These are phyloP conservation scores for Biancaea sappan DNA, from an alignment of 306 rosid genomes.

Conservation along the genomic window DNA sequence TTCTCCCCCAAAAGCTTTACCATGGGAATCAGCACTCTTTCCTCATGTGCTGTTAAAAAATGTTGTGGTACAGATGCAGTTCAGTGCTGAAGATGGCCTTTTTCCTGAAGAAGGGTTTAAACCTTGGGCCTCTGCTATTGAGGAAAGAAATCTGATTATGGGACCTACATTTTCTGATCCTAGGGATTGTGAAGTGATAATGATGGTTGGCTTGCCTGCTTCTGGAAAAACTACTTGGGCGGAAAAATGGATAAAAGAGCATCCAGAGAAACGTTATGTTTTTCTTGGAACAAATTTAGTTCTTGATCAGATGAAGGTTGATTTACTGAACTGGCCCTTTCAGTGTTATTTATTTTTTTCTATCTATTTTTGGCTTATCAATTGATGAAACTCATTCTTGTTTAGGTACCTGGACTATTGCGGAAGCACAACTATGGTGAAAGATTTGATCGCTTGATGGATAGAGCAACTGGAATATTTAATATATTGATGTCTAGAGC, in stretches of 20 bases:
- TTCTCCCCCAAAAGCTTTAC: constrained; percentile 26
- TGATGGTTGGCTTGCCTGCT: constrained; percentile 68
- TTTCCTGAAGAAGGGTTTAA: constrained; percentile 48
- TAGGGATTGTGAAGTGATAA: constrained; percentile 56
- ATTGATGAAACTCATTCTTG: background rate
- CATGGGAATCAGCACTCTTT: constrained; percentile 48
- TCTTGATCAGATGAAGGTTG: constrained; percentile 69
- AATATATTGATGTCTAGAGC: constrained; percentile 52
- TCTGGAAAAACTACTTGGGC: constrained; percentile 77
- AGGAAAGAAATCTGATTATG: constrained; percentile 41
- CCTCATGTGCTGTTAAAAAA: constrained; percentile 67
- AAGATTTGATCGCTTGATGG: constrained; percentile 59
- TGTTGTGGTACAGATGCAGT: constrained; percentile 57
- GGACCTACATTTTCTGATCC: constrained; percentile 47
- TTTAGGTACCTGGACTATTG: constrained; percentile 55
- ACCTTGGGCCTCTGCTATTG: constrained; percentile 56
- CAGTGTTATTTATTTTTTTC: background rate
- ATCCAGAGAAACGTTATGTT: constrained; percentile 57
- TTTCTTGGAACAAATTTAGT: constrained; percentile 59
- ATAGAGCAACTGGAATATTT: constrained; percentile 50
- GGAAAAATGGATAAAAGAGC: constrained; percentile 53
- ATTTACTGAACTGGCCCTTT: background rate
- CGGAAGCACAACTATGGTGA: constrained; percentile 52
- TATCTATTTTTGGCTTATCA: background rate
- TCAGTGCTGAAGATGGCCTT: constrained; percentile 64